These are phyloP conservation scores for Clitocybe nebularis DNA, from an alignment of 1,284 basidiomycete genomes.

Conservation along the genomic window DNA sequence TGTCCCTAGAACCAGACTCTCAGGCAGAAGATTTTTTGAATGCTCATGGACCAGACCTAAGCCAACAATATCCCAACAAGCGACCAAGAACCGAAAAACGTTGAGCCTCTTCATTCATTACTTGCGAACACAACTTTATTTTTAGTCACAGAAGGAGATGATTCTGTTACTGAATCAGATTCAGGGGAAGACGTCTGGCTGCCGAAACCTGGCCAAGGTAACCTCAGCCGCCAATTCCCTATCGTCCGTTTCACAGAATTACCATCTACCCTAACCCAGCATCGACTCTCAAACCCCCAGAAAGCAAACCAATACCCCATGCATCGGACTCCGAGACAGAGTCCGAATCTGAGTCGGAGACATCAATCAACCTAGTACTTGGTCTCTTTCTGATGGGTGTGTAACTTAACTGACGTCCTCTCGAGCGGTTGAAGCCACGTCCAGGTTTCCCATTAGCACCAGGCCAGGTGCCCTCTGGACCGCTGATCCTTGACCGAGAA, in stretches of 20 bases:
- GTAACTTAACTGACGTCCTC: no score
- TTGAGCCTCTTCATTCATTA: constrained; percentile 7
- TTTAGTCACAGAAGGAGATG: constrained; percentile 16
- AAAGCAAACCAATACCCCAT: constrained; percentile 1
- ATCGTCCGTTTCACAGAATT: neutral
- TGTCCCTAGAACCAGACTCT: constrained; percentile 22
- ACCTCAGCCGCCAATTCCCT: neutral
- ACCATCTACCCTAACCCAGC: neutral
- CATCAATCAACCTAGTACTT: constrained; percentile 17
- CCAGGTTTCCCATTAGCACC: constrained; percentile 51
- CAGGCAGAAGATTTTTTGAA: constrained; percentile 15
- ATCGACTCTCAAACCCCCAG: neutral
- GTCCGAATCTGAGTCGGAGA: constrained; percentile 39
- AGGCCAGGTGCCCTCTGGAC: constrained; percentile 36
- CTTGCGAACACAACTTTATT: neutral
- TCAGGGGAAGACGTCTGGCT: constrained; percentile 24
- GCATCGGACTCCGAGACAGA: constrained; percentile 25
- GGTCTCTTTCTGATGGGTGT: neutral
- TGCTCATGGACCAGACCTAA: neutral
- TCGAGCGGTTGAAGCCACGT: constrained; percentile 37
- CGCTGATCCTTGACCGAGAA: constrained; percentile 44
- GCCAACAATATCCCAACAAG: constrained; percentile 5
- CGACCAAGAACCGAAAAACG: constrained; percentile 8
- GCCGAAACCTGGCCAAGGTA: constrained; percentile 1
- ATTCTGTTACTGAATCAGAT: constrained; percentile 43